phyloP scores from a whole-genome alignment of 139 green algal genomes.

The Monoraphidium neglectum region DNA sequence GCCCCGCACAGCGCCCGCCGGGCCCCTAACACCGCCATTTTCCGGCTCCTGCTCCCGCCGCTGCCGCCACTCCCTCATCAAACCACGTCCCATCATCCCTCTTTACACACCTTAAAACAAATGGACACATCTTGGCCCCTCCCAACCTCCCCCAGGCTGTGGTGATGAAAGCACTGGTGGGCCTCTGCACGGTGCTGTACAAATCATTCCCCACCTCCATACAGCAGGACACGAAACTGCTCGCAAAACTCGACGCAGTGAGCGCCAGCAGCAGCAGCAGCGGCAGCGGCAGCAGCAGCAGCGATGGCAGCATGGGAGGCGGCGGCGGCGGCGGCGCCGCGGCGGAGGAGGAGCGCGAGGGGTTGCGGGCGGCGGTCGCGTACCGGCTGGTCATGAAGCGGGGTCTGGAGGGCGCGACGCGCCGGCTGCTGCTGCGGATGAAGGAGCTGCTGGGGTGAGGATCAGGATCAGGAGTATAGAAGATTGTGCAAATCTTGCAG shows the following conservation, averaged over 20 bases:
- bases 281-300: conserved; percentile 23
- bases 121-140: not conserved
- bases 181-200: conserved; percentile 44
- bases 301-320: not conserved
- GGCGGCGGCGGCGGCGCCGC: not conserved
- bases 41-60: too few species aligned
- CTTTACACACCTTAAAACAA: not conserved
- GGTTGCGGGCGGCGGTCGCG: conserved; percentile 1
- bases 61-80: too few species aligned
- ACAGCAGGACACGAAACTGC: conserved; percentile 25
- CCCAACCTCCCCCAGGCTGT: not conserved
- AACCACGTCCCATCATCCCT: too few species aligned
- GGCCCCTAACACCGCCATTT: too few species aligned
- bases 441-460: conserved; percentile 25
- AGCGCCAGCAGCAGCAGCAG: not conserved
- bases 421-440: conserved; percentile 7
- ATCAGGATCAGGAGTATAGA: too few species aligned
- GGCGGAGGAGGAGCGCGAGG: not conserved
- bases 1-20: too few species aligned
- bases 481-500: too few species aligned
- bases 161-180: conserved; percentile 39
- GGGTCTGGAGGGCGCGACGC: conserved; percentile 20
- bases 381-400: conserved; percentile 19
- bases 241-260: conserved; percentile 1
- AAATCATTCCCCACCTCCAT: conserved; percentile 51